Evolutionary conservation across 2,329 filamentous ascomycete species (phyloP).

Genomic region (Colletotrichum liriopes): DNA sequence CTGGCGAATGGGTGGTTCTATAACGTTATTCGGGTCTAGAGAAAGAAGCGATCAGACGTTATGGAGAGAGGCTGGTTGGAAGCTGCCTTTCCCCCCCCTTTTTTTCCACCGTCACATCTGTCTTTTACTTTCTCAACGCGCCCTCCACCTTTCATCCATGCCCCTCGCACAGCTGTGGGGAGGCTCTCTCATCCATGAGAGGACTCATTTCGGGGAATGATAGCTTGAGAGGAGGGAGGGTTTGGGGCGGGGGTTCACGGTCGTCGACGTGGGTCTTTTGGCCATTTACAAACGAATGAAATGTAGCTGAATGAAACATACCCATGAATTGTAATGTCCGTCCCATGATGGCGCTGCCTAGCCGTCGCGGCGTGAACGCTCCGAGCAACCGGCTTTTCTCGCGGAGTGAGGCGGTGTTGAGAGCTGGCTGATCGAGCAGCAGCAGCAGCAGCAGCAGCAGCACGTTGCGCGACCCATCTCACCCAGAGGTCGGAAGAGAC

Average conservation of each 20-base stretch:
- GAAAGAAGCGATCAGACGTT: conserved; percentile 1
- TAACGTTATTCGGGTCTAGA: neutral
- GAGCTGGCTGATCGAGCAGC: too few relatives aligned
- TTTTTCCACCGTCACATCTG: neutral
- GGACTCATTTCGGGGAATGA: neutral
- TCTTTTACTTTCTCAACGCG: neutral
- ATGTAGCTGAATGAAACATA: conserved; percentile 14
- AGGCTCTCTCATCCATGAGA: neutral
- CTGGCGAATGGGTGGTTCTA: neutral
- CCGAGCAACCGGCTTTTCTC: neutral
- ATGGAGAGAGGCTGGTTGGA: conserved; percentile 7
- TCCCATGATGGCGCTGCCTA: too few relatives aligned
- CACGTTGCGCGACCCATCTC: too few relatives aligned
- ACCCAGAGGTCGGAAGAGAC: too few relatives aligned
- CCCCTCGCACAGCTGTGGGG: neutral
- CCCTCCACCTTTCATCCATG: too few relatives aligned
- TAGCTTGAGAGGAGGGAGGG: neutral
- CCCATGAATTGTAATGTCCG: neutral
- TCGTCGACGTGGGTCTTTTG: neutral
- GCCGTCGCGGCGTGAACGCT: neutral
- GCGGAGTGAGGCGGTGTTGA: neutral
- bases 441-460: too few relatives aligned
- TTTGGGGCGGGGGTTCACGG: neutral
- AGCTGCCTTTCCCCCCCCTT: neutral
- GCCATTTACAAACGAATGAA: neutral